These are phyloP conservation scores for Linanthus parryae DNA, from an alignment of 148 eudicot species.

Conservation along the genomic window DNA sequence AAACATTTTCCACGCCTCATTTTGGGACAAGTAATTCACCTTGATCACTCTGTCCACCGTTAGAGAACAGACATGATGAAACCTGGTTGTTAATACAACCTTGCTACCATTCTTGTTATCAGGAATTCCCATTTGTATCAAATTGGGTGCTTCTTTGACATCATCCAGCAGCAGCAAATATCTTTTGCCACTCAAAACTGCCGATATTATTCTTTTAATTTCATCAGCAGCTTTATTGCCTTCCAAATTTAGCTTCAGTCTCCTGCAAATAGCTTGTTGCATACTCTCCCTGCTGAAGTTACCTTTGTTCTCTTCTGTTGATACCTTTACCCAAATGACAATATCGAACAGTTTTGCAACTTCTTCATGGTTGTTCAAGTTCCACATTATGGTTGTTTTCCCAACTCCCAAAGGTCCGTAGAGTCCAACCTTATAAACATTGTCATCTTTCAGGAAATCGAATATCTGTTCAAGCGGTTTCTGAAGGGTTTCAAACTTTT, in stretches of 20 bases:
- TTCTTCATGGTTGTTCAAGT: conserved; percentile 16
- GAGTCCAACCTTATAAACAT: conserved; percentile 6
- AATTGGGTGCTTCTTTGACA: conserved; percentile 7
- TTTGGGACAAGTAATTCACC: conserved; percentile 1
- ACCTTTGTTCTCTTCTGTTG: conserved; percentile 5
- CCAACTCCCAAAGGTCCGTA: conserved; percentile 11
- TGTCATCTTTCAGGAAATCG: not conserved
- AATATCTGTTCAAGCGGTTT: conserved; percentile 1
- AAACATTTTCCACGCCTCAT: conserved; percentile 15
- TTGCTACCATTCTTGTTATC: conserved; percentile 5
- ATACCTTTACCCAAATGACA: conserved; percentile 14
- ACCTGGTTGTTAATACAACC: conserved; percentile 15
- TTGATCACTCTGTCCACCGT: not conserved
- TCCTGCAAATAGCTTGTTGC: not conserved
- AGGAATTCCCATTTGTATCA: conserved; percentile 9
- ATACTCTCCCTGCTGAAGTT: conserved; percentile 6
- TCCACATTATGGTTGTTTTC: conserved; percentile 14
- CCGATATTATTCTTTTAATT: conserved; percentile 2
- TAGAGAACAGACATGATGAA: not conserved
- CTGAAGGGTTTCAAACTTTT: not conserved
- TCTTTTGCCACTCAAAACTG: not conserved
- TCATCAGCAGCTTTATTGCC: not conserved
- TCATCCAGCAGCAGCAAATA: conserved; percentile 17
- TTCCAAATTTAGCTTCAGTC: not conserved
- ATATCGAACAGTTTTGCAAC: conserved; percentile 9